A percentile compares a stretch with the other conserved stretches of the same genome.
phyloP scores from a whole-genome alignment of 2,329 filamentous ascomycete genomes.

The Trichoderma sp. region DNA sequence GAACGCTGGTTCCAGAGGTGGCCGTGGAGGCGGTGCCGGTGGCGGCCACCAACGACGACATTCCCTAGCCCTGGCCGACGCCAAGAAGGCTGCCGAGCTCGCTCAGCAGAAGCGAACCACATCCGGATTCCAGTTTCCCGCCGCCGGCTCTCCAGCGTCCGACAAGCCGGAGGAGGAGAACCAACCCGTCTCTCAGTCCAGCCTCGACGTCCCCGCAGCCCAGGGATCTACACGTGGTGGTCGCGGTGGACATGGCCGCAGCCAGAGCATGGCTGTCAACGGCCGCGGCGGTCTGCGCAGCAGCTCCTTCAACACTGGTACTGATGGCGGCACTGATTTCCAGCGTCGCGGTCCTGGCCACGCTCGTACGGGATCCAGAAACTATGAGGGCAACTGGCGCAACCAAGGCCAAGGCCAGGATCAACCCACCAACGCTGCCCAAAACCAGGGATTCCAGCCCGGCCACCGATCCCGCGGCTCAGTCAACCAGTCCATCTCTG shows the following conservation, averaged over 20 bases:
- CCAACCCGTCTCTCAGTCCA: constrained; percentile 32
- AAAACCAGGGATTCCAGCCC: constrained; percentile 77
- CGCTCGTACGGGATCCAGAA: constrained; percentile 77
- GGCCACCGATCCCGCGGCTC: constrained; percentile 85
- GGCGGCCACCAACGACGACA: constrained; percentile 90
- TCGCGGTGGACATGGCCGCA: constrained; percentile 65
- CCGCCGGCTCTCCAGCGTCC: constrained; percentile 63
- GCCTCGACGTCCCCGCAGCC: constrained; percentile 35
- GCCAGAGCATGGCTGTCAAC: constrained; percentile 86
- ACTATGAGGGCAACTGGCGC: constrained; percentile 98
- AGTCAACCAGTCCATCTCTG: constrained; percentile 79
- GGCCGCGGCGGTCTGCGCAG: constrained; percentile 71
- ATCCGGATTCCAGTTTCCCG: constrained; percentile 90
- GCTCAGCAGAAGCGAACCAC: constrained; percentile 96
- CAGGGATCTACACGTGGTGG: constrained; percentile 50
- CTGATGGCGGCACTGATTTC: constrained; percentile 54
- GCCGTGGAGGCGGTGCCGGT: constrained; percentile 63
- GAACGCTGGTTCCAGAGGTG: constrained; percentile 57
- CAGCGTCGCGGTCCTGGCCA: constrained; percentile 76
- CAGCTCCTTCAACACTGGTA: constrained; percentile 51
- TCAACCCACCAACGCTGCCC: constrained; percentile 44
- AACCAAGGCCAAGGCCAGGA: constrained; percentile 70
- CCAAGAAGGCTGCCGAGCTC: constrained; percentile 94
- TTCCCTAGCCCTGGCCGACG: constrained; percentile 89
- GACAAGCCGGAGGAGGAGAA: constrained; percentile 56